phyloP scores from a whole-genome alignment of 345 rosid species.

The Trapa incisa region DNA sequence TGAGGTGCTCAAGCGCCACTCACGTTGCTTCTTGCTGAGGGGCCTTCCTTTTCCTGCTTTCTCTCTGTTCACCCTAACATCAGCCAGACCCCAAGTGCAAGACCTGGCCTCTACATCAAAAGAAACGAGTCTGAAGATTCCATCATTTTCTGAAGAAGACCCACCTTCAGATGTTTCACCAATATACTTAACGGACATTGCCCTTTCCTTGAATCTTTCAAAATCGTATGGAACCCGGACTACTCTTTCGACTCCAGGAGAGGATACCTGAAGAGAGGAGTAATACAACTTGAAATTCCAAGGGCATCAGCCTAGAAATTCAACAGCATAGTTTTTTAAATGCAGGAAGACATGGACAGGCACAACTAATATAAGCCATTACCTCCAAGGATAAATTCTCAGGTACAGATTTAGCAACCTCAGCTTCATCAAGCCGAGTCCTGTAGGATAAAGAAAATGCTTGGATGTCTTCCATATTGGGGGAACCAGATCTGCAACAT shows the following conservation, averaged over 20 bases:
- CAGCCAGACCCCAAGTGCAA: constrained; percentile 76
- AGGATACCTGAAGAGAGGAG: constrained; percentile 44
- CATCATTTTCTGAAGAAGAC: constrained; percentile 39
- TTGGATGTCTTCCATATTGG: constrained; percentile 67
- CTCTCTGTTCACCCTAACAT: constrained; percentile 72
- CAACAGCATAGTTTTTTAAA: not conserved
- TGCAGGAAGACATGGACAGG: not conserved
- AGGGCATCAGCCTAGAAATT: not conserved
- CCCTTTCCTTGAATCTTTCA: constrained; percentile 65
- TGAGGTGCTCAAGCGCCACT: constrained; percentile 57
- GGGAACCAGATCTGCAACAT: constrained; percentile 51
- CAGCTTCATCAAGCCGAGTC: constrained; percentile 56
- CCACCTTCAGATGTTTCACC: constrained; percentile 12
- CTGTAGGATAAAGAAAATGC: constrained; percentile 55
- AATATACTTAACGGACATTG: constrained; percentile 52
- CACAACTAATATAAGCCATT: not conserved
- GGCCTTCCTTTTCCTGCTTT: constrained; percentile 91
- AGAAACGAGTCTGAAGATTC: constrained; percentile 57
- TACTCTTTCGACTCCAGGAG: constrained; percentile 81
- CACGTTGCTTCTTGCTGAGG: constrained; percentile 70
- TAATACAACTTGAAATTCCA: not conserved
- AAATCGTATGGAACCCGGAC: constrained; percentile 69
- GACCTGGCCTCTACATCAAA: constrained; percentile 40
- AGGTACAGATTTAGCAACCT: constrained; percentile 48
- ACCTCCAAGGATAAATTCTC: constrained; percentile 64